These are phyloP conservation scores for Exophiala lecanii-corni DNA, from an alignment of 2,329 filamentous ascomycete species.

Conservation along the genomic window DNA sequence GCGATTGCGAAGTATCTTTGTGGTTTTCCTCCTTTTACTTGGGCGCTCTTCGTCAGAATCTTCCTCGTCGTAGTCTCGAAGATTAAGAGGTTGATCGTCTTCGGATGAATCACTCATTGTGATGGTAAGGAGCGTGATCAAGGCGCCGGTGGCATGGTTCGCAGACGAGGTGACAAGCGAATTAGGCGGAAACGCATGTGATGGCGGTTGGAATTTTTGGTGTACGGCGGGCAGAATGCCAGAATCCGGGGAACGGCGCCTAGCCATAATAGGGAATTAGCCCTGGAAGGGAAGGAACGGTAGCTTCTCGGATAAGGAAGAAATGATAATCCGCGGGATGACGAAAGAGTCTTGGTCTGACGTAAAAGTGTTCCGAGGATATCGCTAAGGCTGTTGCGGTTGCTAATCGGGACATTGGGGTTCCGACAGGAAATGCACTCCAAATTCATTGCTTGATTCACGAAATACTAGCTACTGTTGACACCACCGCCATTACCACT, in stretches of 20 bases:
- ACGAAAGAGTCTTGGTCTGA: background rate
- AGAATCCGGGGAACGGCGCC: background rate
- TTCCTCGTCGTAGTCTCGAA: slow-evolving; percentile 26
- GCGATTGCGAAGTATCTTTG: slow-evolving; percentile 22
- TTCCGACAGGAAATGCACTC: no score
- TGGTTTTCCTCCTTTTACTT: slow-evolving; percentile 25
- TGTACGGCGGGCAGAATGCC: background rate
- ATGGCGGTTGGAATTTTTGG: background rate
- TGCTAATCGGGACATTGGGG: no score
- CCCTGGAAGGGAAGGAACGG: background rate
- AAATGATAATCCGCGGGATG: background rate
- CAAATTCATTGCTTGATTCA: no score
- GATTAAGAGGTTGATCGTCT: slow-evolving; percentile 27
- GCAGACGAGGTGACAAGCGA: background rate
- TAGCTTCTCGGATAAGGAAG: background rate
- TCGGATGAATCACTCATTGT: slow-evolving; percentile 28
- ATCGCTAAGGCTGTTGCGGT: background rate
- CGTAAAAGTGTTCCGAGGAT: background rate
- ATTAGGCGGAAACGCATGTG: no score
- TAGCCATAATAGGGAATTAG: background rate
- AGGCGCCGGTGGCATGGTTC: background rate
- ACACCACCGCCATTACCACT: no score
- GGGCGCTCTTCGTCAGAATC: slow-evolving; percentile 27
- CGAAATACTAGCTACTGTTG: no score
- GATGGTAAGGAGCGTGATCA: background rate